phyloP scores from a whole-genome alignment of 495 filamentous ascomycete species.

The Podospora comata region DNA sequence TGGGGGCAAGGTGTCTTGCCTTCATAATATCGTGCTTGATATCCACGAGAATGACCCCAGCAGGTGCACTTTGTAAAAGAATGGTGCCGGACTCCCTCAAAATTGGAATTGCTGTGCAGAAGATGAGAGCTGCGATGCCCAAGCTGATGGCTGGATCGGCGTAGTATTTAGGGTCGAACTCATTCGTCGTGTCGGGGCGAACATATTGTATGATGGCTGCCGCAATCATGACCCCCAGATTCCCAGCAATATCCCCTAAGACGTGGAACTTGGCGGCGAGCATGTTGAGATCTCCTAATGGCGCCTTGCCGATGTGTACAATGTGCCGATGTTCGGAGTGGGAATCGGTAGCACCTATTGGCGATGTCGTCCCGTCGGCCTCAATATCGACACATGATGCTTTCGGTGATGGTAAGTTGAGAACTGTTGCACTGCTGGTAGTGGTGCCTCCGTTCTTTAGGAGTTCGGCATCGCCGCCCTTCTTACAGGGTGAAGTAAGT shows the following conservation, averaged over 20 bases:
- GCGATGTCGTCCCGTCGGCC: slow-evolving; percentile 50
- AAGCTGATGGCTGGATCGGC: slow-evolving; percentile 83
- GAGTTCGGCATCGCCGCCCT: neutral
- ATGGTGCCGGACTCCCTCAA: slow-evolving; percentile 87
- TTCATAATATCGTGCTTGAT: slow-evolving; percentile 82
- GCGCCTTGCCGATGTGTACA: slow-evolving; percentile 21
- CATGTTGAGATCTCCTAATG: slow-evolving; percentile 76
- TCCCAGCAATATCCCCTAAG: slow-evolving; percentile 86
- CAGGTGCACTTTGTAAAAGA: slow-evolving; percentile 81
- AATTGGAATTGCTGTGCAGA: slow-evolving; percentile 78
- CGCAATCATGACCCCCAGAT: slow-evolving; percentile 84
- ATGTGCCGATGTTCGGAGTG: slow-evolving; percentile 60
- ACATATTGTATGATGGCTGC: slow-evolving; percentile 78
- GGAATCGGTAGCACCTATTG: slow-evolving; percentile 50
- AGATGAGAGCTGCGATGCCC: slow-evolving; percentile 82
- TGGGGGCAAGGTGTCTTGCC: slow-evolving; percentile 26
- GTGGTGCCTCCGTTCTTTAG: neutral
- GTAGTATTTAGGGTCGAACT: slow-evolving; percentile 47
- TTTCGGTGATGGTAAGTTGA: neutral
- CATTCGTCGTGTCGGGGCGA: slow-evolving; percentile 33
- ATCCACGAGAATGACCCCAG: slow-evolving; percentile 72
- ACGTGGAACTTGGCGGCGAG: slow-evolving; percentile 88
- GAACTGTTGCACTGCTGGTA: neutral
- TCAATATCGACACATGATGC: slow-evolving; percentile 42
- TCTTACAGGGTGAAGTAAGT: neutral